phyloP scores from a whole-genome alignment of 2,329 filamentous ascomycete genomes.

The Trichophyton schoenleinii region DNA sequence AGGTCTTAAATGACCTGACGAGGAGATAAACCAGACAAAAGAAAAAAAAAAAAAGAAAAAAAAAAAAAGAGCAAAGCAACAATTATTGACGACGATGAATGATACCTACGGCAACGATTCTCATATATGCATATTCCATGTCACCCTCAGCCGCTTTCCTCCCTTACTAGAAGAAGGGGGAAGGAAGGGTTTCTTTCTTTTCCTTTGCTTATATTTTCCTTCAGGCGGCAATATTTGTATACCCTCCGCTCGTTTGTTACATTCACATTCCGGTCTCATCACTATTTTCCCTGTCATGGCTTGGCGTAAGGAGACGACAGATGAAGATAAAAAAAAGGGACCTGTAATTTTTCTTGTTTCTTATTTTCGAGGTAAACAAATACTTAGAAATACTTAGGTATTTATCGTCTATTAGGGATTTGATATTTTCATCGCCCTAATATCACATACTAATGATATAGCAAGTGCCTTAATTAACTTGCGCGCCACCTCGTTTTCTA shows the following conservation, averaged over 20 bases:
- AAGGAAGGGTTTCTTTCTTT: not conserved
- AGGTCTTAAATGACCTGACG: not conserved
- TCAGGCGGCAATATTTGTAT: not conserved
- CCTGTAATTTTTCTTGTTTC: not conserved
- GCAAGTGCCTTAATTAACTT: too few relatives aligned
- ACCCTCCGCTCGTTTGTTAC: not conserved
- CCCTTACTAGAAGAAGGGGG: not conserved
- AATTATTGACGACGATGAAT: not conserved
- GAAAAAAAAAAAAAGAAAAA: not conserved
- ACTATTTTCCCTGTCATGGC: not conserved
- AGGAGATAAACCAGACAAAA: not conserved
- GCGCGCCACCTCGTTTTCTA: too few relatives aligned
- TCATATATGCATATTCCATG: not conserved
- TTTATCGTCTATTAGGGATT: not conserved
- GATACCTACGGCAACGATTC: conserved; percentile 1
- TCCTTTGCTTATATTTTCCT: too few relatives aligned
- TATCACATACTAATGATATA: too few relatives aligned
- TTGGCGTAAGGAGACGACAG: not conserved
- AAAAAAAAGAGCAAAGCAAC: not conserved
- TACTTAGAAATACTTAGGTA: not conserved
- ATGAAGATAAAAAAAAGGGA: not conserved
- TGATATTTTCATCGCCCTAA: too few relatives aligned
- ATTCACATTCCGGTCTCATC: not conserved
- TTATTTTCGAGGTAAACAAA: not conserved
- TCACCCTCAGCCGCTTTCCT: not conserved